A percentile compares a stretch with the other conserved stretches of the same genome.
These are phyloP conservation scores for Boletus edulis DNA, from an alignment of 768 basidiomycete species.

Conservation along the genomic window DNA sequence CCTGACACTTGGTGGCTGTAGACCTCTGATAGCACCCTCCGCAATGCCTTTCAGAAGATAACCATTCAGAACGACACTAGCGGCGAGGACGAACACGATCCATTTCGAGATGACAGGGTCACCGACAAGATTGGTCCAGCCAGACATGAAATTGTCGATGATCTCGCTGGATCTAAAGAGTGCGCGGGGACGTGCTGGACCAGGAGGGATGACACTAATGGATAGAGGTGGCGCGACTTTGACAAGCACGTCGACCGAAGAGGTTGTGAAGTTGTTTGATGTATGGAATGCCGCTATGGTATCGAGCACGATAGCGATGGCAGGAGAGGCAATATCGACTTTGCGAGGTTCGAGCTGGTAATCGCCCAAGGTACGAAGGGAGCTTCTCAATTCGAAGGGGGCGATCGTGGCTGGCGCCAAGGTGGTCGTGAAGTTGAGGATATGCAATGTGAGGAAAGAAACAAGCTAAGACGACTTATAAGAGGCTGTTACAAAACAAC, in stretches of 20 bases:
- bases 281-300: conserved; percentile 45
- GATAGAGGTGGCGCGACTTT: conserved; percentile 62
- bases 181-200: conserved; percentile 29
- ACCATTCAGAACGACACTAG: conserved; percentile 88
- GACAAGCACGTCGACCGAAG: conserved; percentile 48
- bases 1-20: conserved; percentile 30
- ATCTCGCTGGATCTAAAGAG: conserved; percentile 45
- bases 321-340: conserved; percentile 69
- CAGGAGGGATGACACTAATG: conserved; percentile 45
- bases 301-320: conserved; percentile 56
- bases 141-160: conserved; percentile 84
- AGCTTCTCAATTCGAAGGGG: conserved; percentile 35
- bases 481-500: not conserved
- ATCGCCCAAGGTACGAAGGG: conserved; percentile 14
- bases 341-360: conserved; percentile 37
- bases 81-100: conserved; percentile 85
- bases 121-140: conserved; percentile 88
- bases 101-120: conserved; percentile 94
- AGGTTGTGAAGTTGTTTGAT: conserved; percentile 9
- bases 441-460: conserved; percentile 87
- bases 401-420: conserved; percentile 66
- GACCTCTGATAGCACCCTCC: conserved; percentile 42
- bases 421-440: conserved; percentile 90
- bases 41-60: conserved; percentile 88
- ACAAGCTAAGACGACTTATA: conserved; percentile 53